Percentiles rank a stretch among this genome's conserved stretches.
Conservation (phyloP, 2,329 filamentous ascomycete genomes). For the Aspergillus alliaceus region DNA sequence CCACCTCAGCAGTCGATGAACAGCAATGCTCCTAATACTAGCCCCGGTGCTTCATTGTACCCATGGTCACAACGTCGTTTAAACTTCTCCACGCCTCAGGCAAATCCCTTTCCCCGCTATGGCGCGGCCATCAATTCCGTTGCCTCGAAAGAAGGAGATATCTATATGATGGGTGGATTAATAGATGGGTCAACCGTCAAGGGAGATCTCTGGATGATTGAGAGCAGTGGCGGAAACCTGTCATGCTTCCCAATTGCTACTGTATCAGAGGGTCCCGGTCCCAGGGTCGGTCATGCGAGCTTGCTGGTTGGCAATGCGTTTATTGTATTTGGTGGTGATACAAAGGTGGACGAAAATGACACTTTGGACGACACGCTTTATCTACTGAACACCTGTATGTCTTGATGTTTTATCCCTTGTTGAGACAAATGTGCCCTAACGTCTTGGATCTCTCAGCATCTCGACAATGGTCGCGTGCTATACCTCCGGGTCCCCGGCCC, state of each 20-base stretch:
- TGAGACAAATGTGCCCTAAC: slow-evolving; percentile 14
- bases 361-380: slow-evolving; percentile 93
- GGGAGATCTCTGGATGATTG: slow-evolving; percentile 96
- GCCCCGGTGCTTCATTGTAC: slow-evolving; percentile 78
- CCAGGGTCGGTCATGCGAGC: slow-evolving; percentile 90
- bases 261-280: slow-evolving; percentile 89
- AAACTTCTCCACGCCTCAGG: slow-evolving; percentile 77
- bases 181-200: slow-evolving; percentile 95
- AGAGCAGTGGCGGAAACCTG: slow-evolving; percentile 77
- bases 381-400: slow-evolving; percentile 93
- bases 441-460: slow-evolving; percentile 63
- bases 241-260: slow-evolving; percentile 90
- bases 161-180: slow-evolving; percentile 96
- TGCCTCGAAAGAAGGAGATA: slow-evolving; percentile 92
- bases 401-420: background rate
- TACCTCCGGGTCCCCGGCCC: slow-evolving; percentile 82
- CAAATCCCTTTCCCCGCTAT: slow-evolving; percentile 92
- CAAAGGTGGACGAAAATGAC: slow-evolving; percentile 92
- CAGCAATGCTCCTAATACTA: slow-evolving; percentile 46
- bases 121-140: slow-evolving; percentile 91
- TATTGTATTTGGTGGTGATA: slow-evolving; percentile 98
- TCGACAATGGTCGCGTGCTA: slow-evolving; percentile 93
- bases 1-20: slow-evolving; percentile 55
- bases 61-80: slow-evolving; percentile 92
- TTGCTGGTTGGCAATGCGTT: slow-evolving; percentile 96